Evolutionary conservation across 768 basidiomycete species (phyloP).

Genomic region (Mycena indigotica): DNA sequence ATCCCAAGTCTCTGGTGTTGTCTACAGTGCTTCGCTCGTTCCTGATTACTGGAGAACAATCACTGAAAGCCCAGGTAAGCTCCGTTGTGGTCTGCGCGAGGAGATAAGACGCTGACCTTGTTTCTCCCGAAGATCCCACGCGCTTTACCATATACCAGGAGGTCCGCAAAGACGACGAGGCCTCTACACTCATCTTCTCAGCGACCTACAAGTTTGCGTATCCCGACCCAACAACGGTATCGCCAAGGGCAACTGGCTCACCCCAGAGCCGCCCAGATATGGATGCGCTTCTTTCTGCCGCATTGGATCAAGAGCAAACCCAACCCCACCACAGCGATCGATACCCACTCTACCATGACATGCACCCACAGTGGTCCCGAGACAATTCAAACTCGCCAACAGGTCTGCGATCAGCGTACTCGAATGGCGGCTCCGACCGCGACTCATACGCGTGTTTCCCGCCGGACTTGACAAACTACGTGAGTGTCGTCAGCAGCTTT

Average conservation of each 20-base stretch:
- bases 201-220: slow-evolving; percentile 62
- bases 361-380: not conserved
- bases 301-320: not conserved
- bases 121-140: slow-evolving; percentile 57
- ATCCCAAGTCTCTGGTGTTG: slow-evolving; percentile 32
- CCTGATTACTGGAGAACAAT: slow-evolving; percentile 69
- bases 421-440: not conserved
- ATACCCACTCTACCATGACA: not conserved
- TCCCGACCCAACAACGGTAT: slow-evolving; percentile 10
- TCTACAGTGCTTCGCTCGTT: slow-evolving; percentile 64
- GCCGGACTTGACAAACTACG: slow-evolving; percentile 1
- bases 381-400: not conserved
- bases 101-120: not conserved
- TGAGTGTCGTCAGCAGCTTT: not conserved
- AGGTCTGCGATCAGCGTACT: too few relatives aligned
- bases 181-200: slow-evolving; percentile 48
- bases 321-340: not conserved
- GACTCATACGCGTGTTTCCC: not conserved
- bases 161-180: slow-evolving; percentile 44
- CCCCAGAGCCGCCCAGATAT: not conserved
- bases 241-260: not conserved
- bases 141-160: slow-evolving; percentile 69
- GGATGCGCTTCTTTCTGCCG: not conserved
- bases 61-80: slow-evolving; percentile 55
- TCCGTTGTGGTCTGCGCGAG: not conserved